Evolutionary conservation across 2,329 filamentous ascomycete genomes (phyloP).

Genomic region (Exophiala xenobiotica): DNA sequence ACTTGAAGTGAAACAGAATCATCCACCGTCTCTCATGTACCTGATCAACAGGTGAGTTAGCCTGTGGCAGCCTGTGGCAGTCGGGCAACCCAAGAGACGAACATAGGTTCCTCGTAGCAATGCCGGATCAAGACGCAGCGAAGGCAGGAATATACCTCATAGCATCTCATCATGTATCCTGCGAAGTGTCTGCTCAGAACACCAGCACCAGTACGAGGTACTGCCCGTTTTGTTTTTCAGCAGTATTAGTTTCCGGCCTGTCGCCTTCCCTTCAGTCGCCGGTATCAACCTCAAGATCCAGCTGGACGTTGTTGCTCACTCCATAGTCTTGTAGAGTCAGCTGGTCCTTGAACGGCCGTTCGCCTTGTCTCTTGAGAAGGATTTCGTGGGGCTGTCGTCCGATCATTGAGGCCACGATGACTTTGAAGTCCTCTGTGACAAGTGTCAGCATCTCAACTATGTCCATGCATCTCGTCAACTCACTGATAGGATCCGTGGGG

Average conservation of each 20-base stretch:
- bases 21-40: not conserved
- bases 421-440: slow-evolving; percentile 69
- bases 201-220: no score
- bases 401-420: slow-evolving; percentile 84
- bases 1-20: not conserved
- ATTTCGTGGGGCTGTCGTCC: slow-evolving; percentile 89
- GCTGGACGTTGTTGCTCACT: slow-evolving; percentile 79
- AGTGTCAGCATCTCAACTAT: slow-evolving; percentile 17
- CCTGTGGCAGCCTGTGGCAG: no score
- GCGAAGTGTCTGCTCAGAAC: no score
- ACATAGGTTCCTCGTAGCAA: no score
- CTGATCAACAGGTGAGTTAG: no score
- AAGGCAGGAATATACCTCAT: no score
- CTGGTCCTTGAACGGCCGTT: slow-evolving; percentile 89
- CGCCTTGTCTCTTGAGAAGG: slow-evolving; percentile 84
- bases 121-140: no score
- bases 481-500: slow-evolving; percentile 73
- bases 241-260: no score
- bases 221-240: no score
- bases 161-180: no score
- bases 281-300: slow-evolving; percentile 52
- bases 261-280: slow-evolving; percentile 39
- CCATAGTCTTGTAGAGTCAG: slow-evolving; percentile 88
- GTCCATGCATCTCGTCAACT: slow-evolving; percentile 25
- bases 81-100: no score